Evolutionary conservation across 345 rosid species (phyloP).

Genomic region (Salix purpurea): DNA sequence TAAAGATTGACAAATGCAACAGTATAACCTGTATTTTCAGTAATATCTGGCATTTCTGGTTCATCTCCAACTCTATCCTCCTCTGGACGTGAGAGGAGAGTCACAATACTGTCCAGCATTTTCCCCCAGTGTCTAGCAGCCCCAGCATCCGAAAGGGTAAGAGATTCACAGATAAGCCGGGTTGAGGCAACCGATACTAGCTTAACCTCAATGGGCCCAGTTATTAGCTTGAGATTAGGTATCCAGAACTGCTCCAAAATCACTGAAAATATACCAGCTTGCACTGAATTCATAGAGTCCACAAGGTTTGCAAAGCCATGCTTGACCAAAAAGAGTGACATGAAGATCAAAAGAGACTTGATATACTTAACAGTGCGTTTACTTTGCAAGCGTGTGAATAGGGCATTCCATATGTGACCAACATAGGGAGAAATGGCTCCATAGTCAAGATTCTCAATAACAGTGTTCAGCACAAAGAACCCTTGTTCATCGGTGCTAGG

Average conservation of each 20-base stretch:
- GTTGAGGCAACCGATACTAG: constrained; percentile 77
- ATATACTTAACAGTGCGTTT: constrained; percentile 60
- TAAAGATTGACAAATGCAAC: constrained; percentile 74
- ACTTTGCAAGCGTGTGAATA: constrained; percentile 68
- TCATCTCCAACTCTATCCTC: constrained; percentile 73
- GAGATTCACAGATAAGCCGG: constrained; percentile 76
- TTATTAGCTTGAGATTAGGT: constrained; percentile 71
- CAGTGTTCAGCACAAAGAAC: constrained; percentile 86
- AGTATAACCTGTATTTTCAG: constrained; percentile 75
- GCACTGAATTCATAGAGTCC: constrained; percentile 77
- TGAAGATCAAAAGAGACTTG: constrained; percentile 73
- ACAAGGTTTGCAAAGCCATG: constrained; percentile 68
- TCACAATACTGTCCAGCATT: constrained; percentile 75
- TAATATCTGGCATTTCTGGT: constrained; percentile 86
- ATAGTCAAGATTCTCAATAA: constrained; percentile 76
- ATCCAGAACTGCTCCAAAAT: constrained; percentile 88
- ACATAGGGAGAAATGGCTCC: constrained; percentile 53
- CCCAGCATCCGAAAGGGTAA: constrained; percentile 58
- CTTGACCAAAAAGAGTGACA: constrained; percentile 90
- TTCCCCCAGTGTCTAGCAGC: constrained; percentile 67
- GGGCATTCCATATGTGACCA: constrained; percentile 64
- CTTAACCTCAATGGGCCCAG: constrained; percentile 71
- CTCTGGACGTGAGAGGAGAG: constrained; percentile 80
- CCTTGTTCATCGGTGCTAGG: constrained; percentile 93
- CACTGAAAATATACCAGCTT: constrained; percentile 47